Conservation (phyloP, 2,329 filamentous ascomycete species). For the Fusarium stilboides region DNA sequence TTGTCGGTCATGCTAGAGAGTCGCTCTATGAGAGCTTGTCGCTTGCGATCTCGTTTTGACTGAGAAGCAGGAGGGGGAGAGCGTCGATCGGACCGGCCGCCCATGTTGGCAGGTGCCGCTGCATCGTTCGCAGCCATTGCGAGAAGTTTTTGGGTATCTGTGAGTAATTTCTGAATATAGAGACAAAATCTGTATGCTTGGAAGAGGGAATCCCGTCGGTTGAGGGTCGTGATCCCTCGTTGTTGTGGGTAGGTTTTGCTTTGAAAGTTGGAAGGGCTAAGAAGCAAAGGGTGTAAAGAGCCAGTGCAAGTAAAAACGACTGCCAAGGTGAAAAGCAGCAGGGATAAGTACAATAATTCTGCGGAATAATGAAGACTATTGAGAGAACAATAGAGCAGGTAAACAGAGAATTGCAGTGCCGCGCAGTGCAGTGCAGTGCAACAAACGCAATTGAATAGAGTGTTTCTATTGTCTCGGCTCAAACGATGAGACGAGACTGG, state of each 20-base stretch:
- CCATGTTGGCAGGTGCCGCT: conserved; percentile 52
- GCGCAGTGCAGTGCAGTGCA: conserved; percentile 9
- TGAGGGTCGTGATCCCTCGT: conserved; percentile 16
- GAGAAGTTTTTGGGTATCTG: conserved; percentile 13
- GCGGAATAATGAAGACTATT: conserved; percentile 1
- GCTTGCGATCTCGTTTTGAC: conserved; percentile 92
- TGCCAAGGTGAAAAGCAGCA: conserved; percentile 8
- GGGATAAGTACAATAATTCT: background rate
- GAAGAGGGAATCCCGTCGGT: conserved; percentile 1
- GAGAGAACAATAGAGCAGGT: conserved; percentile 10
- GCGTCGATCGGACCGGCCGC: conserved; percentile 55
- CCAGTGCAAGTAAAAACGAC: conserved; percentile 20
- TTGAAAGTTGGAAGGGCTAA: conserved; percentile 27
- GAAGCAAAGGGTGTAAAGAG: conserved; percentile 32
- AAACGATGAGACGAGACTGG: conserved; percentile 12
- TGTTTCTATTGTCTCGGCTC: conserved; percentile 36
- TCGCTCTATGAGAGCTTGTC: conserved; percentile 85
- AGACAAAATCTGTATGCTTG: background rate
- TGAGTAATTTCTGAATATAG: conserved; percentile 1
- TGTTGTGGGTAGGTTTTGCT: conserved; percentile 15
- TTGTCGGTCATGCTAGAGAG: conserved; percentile 81
- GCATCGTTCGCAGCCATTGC: conserved; percentile 60
- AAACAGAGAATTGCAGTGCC: conserved; percentile 7
- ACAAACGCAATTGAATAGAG: conserved; percentile 9
- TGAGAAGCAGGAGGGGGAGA: conserved; percentile 60